Conservation (phyloP, 2,329 filamentous ascomycete species). For the Diaporthe caulivora region DNA sequence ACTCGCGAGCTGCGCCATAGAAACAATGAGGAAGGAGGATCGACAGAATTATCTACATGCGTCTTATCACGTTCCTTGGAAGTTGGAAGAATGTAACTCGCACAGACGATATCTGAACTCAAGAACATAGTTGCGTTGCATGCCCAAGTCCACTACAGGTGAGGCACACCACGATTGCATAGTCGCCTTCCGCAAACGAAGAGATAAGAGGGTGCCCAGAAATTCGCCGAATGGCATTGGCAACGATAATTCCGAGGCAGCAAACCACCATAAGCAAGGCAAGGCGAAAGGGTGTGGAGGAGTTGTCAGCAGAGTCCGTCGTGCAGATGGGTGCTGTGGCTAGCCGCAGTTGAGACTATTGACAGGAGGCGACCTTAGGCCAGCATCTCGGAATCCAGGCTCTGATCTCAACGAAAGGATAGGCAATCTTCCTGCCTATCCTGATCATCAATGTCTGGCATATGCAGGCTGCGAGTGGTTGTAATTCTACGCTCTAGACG, state of each 20-base stretch:
- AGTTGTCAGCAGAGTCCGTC: constrained; percentile 13
- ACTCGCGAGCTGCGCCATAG: neutral
- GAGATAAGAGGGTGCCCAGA: neutral
- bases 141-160: neutral
- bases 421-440: constrained; percentile 22
- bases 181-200: constrained; percentile 10
- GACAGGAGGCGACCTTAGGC: neutral
- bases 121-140: constrained; percentile 1
- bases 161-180: constrained; percentile 3
- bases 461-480: constrained; percentile 20
- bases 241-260: neutral
- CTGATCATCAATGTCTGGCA: neutral
- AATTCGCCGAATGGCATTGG: neutral
- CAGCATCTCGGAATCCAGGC: neutral
- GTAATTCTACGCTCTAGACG: neutral
- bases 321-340: neutral
- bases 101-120: neutral
- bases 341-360: constrained; percentile 9
- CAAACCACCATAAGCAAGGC: neutral
- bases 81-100: neutral
- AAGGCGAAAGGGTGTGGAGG: constrained; percentile 7
- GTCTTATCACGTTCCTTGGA: constrained; percentile 2
- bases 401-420: neutral
- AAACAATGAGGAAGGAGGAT: constrained; percentile 27
- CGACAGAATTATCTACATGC: neutral